Evolutionary conservation across 2,329 filamentous ascomycete genomes (phyloP), one percentile per base, ranked within the genome.

Genomic region (Beauveria asiatica): DNA sequence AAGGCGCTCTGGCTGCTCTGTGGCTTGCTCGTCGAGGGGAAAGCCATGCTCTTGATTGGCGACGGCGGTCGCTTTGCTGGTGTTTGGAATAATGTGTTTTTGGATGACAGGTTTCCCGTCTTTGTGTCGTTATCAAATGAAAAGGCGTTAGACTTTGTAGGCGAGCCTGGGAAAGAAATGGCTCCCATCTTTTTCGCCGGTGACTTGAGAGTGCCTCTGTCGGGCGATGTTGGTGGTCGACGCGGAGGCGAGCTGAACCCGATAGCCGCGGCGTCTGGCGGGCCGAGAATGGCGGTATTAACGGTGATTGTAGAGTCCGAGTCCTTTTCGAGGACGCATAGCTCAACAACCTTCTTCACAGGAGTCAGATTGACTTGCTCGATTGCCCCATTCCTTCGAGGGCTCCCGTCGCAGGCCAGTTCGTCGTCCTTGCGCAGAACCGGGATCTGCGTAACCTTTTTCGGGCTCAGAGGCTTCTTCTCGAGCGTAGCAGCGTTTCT

Each of bases 361-460:
- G 79, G 79, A 1, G 76, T 76, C 65, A 78, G 77, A 62, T 45
- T 57, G 51, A 45, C 21, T 5, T 44, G 52, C n/a, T 51, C 53
- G 9, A 46, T n/a, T 13, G 52, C 21, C 19, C 25, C 45, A 19
- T 82, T 80, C 46, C 73, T 75, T 10, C 74, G 76, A 30, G 80
- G 80, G 41, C 86, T 78, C 69, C 86, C 83, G 67, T 87, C 83
- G 55, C 86, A 83, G 16, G 83, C 84, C 53, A 69, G 67, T 33
- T 76, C 75, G 30, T 68, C 67, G 56, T 81, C 80, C 27, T 46
- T 53, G 64, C 73, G 71, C 67, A 68, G 75, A 62, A 75, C 65
- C 54, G 77, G 74, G 65, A 86, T 74, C 73, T 85, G 82, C 45
- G 82, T 83, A 65, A 83, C 78, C 76, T 87, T 87, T 76, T 82